Evolutionary conservation across 192 early-diverging fungal species (phyloP).

Genomic region (Podila verticillata): DNA sequence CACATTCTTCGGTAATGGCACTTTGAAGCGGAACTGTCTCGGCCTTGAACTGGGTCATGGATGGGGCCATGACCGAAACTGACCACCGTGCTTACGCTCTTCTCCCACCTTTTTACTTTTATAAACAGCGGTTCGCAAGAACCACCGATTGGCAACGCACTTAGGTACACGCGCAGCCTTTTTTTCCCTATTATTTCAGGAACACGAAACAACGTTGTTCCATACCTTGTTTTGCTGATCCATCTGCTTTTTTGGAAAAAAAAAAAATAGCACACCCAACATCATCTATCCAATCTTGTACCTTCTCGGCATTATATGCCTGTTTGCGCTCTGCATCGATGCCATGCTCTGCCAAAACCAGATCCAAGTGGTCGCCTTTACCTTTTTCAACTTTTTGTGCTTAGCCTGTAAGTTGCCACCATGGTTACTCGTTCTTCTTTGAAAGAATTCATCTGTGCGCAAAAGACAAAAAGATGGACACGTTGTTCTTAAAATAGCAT

Average conservation of each 20-base stretch:
- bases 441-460: not conserved
- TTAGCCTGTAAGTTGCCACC: constrained; percentile 54
- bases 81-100: not conserved
- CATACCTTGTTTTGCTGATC: not conserved
- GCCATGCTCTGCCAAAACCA: constrained; percentile 48
- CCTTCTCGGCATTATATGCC: constrained; percentile 34
- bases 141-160: not conserved
- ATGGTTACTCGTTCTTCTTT: too few relatives aligned
- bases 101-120: not conserved
- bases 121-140: not conserved
- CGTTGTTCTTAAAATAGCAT: constrained; percentile 20
- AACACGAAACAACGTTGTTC: not conserved
- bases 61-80: not conserved
- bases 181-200: not conserved
- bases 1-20: constrained; percentile 9
- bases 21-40: too few relatives aligned
- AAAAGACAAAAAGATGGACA: not conserved
- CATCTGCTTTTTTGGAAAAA: not conserved
- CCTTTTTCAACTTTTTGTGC: constrained; percentile 67
- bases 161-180: not conserved
- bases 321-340: constrained; percentile 43
- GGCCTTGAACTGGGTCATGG: too few relatives aligned
- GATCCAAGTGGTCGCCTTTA: constrained; percentile 58
- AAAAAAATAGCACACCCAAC: constrained; percentile 25
- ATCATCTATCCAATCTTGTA: constrained; percentile 43